phyloP scores from a whole-genome alignment of 1,284 basidiomycete genomes.

The Xanthoconium separans region DNA sequence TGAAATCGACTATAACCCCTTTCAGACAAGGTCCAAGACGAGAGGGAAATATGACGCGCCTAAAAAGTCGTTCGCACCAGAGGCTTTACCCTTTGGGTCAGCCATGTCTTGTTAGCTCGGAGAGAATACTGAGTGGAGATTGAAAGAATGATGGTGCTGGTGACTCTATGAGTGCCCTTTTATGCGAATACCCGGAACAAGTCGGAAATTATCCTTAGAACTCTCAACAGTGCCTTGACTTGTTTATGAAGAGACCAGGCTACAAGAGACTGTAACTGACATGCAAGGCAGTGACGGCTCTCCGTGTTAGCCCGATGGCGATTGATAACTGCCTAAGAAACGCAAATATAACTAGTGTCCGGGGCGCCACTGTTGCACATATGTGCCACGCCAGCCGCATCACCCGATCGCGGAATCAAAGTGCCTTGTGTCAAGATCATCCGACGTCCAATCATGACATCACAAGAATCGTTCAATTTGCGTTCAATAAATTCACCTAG shows the following conservation, averaged over 20 bases:
- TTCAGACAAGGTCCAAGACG: neutral
- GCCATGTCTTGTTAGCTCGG: conserved; percentile 8
- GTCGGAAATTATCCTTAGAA: conserved; percentile 6
- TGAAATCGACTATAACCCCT: conserved; percentile 39
- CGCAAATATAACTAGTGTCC: neutral
- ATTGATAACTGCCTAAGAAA: neutral
- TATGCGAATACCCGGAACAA: conserved; percentile 20
- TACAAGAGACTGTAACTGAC: neutral
- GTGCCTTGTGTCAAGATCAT: no score
- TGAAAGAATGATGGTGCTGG: neutral
- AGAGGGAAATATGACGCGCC: conserved; percentile 8
- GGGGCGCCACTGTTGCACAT: no score
- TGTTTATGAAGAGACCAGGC: neutral
- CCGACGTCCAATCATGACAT: no score
- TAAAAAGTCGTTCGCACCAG: conserved; percentile 21
- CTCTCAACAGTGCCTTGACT: neutral
- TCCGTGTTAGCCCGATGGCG: conserved; percentile 19
- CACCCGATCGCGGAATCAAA: no score
- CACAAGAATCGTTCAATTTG: no score
- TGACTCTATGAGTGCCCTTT: conserved; percentile 2
- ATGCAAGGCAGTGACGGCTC: conserved; percentile 5
- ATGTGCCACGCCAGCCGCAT: no score
- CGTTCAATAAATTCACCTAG: no score
- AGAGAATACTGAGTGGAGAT: conserved; percentile 27
- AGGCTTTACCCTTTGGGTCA: conserved; percentile 4